Evolutionary conservation across 345 rosid species (phyloP), one percentile per base, ranked within the genome.

Genomic region (Pistacia vera): DNA sequence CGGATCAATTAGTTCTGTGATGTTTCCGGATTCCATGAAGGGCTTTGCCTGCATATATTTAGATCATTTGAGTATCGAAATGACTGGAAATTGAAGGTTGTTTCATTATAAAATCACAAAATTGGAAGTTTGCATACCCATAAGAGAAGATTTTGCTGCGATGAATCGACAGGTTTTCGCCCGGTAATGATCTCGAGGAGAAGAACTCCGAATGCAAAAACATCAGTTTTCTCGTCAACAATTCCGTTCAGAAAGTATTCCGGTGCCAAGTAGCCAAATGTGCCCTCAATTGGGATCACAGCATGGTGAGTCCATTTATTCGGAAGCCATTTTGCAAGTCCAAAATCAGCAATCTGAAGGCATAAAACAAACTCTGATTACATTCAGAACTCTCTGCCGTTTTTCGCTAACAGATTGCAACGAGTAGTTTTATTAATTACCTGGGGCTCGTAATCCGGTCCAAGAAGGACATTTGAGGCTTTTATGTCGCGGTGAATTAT

Each of bases 171-270:
- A 10, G 97, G 98, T 80, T 82, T 86, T 35, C 95, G 76, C 36
- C 98, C 98, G 2, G 95, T 88, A 46, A 92, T 72, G 77, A 95
- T 92, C 90, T 93, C 99, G 61, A 95, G 68, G 20, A 95, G 93
- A 62, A 95, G n/a, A 76, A 93, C 86, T n/a, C 98, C 97, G 33
- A 95, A 95, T 8, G 99, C 90, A 69, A 86, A n/a, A 30, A 95
- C 97, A 73, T 95, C 99, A 25, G 91, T 95, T 81, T 95, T 95
- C n/a, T 95, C 98, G 78, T 95, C 98, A 4, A 95, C 95, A 16
- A 93, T 87, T 72, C 99, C 99, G 60, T 95, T 90, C 98, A 95
- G 87, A 80, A 93, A 93, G 81, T 94, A 95, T 78, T 95, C 99
- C 1, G 98, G n/a, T 68, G 99, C 99, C 70, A 95, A 73, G 83